Evolutionary conservation across 2,329 filamentous ascomycete genomes (phyloP).

Genomic region (Didymella pinodella): DNA sequence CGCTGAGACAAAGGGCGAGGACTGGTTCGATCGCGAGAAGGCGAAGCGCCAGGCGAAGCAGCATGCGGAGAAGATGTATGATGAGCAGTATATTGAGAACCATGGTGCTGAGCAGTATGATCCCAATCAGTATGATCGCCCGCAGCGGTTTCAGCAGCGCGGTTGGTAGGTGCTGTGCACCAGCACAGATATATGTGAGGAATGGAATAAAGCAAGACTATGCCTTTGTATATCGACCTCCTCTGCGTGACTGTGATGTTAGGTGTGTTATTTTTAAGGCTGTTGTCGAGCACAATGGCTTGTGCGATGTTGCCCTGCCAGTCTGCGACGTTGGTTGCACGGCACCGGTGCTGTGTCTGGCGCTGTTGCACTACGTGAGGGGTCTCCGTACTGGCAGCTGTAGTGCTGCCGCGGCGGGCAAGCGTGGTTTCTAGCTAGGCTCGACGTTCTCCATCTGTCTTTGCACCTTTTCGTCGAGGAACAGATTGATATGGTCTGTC

Average conservation of each 20-base stretch:
- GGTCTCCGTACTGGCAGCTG: background rate
- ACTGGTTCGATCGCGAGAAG: constrained; percentile 58
- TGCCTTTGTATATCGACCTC: background rate
- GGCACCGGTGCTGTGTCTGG: too few relatives aligned
- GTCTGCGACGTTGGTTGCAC: background rate
- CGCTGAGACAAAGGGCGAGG: constrained; percentile 64
- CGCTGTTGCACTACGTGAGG: background rate
- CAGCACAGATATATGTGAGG: constrained; percentile 1
- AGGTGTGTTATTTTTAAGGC: background rate
- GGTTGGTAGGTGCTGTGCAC: constrained; percentile 35
- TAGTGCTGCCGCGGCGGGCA: background rate
- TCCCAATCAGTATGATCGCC: constrained; percentile 53
- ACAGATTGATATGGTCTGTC: background rate
- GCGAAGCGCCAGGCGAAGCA: constrained; percentile 56
- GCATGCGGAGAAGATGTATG: constrained; percentile 57
- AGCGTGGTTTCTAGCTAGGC: background rate
- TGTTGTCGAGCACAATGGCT: too few relatives aligned
- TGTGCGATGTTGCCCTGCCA: background rate
- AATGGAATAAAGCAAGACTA: constrained; percentile 6
- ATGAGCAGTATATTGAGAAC: constrained; percentile 56
- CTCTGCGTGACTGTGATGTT: background rate
- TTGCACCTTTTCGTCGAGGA: background rate
- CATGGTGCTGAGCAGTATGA: constrained; percentile 56
- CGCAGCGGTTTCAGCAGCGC: constrained; percentile 39
- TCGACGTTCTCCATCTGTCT: background rate